Percentiles rank a stretch among this genome's conserved stretches.
Conservation (phyloP, 2,329 filamentous ascomycete genomes). For the Helminthosporium solani region DNA sequence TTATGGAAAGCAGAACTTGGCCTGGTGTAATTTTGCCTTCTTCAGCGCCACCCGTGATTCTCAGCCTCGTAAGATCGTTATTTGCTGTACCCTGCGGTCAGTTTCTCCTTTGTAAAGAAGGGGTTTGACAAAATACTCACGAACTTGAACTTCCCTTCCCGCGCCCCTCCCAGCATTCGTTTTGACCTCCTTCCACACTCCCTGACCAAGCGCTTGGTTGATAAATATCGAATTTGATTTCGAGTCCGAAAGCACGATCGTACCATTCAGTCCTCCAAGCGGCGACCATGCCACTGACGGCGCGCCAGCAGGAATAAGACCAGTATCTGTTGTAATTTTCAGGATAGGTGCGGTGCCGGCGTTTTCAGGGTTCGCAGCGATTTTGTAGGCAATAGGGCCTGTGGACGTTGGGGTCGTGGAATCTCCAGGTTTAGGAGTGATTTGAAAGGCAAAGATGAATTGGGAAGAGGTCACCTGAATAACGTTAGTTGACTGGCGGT, state of each 20-base stretch:
- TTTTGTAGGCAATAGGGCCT: conserved; percentile 19
- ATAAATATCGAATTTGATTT: conserved; percentile 15
- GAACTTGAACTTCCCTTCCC: conserved; percentile 18
- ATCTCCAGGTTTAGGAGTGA: conserved; percentile 18
- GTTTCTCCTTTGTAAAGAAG: too few species aligned
- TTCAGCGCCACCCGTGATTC: conserved; percentile 19
- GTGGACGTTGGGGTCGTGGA: conserved; percentile 5
- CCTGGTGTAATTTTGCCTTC: conserved; percentile 7
- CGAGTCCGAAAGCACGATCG: conserved; percentile 18
- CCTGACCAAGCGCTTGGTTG: conserved; percentile 20
- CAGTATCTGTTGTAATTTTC: conserved; percentile 11
- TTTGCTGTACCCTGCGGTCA: conserved; percentile 8
- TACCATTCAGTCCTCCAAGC: conserved; percentile 17
- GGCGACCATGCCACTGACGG: conserved; percentile 21
- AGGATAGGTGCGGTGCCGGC: conserved; percentile 10
- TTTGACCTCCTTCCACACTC: conserved; percentile 15
- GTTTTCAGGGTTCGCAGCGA: conserved; percentile 16
- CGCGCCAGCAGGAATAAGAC: conserved; percentile 10
- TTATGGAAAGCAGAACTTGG: conserved; percentile 18
- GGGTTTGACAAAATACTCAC: conserved; percentile 14
- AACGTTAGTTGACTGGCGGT: too few species aligned
- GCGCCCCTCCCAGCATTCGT: conserved; percentile 17
- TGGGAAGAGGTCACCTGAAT: conserved; percentile 10
- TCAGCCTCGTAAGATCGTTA: conserved; percentile 18
- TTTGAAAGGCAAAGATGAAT: conserved; percentile 7